Percentiles rank a stretch among this genome's conserved stretches.
Evolutionary conservation across 768 basidiomycete species (phyloP).

Genomic region (Pulveroboletus sp.): DNA sequence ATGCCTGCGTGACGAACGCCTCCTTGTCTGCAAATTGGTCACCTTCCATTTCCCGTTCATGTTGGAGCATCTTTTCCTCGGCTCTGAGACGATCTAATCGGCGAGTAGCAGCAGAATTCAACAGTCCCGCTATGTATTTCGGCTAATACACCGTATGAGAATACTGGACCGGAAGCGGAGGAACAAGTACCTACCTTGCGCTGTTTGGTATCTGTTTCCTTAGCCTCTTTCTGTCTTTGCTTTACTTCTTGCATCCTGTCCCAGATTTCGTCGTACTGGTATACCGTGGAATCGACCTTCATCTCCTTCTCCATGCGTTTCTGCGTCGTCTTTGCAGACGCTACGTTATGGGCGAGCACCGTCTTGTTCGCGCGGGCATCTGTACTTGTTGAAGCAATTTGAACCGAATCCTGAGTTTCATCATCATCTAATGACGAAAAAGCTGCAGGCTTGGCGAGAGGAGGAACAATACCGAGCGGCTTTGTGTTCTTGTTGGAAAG

Average conservation of each 20-base stretch:
- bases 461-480: conserved; percentile 48
- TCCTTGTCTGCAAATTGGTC: conserved; percentile 94
- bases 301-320: conserved; percentile 78
- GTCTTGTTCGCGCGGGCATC: conserved; percentile 49
- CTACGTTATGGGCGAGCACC: conserved; percentile 53
- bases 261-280: conserved; percentile 95
- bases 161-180: background rate
- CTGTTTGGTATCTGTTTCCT: conserved; percentile 71
- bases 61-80: conserved; percentile 96
- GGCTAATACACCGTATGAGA: conserved; percentile 49
- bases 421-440: conserved; percentile 68
- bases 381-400: conserved; percentile 40
- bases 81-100: conserved; percentile 86
- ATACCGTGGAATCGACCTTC: conserved; percentile 76
- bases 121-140: conserved; percentile 84
- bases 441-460: conserved; percentile 56
- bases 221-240: conserved; percentile 63
- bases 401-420: conserved; percentile 46
- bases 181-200: conserved; percentile 57
- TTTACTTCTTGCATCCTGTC: conserved; percentile 93
- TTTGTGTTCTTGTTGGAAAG: conserved; percentile 53
- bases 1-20: conserved; percentile 95
- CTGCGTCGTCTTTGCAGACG: conserved; percentile 59
- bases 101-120: conserved; percentile 80
- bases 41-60: conserved; percentile 88